Evolutionary conservation across 148 eudicot genomes (phyloP), one percentile per base, ranked within the genome.

Genomic region (Salicornia ramosissima): DNA sequence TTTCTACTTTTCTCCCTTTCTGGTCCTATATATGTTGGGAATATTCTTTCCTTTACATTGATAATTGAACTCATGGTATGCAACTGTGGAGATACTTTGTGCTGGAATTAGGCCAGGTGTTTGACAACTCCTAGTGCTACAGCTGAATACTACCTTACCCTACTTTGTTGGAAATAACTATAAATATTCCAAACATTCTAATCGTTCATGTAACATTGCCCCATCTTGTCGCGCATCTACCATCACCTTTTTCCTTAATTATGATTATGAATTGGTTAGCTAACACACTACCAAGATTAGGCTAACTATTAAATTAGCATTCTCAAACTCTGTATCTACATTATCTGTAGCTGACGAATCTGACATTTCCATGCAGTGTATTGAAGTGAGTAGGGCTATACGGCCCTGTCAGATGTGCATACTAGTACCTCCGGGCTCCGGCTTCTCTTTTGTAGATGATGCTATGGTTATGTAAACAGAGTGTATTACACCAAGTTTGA

Each of bases 311-410:
- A 22, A 7, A 26, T n/a, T 33, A 60, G 5, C n/a, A 60, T 34
- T 6, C 14, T n/a, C 11, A n/a, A 2, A 9, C 19, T 7, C 22
- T 53, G 6, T 6, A 3, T 60, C 19, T 33, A 30, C 6, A 58
- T 9, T 33, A 60, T 21, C 40, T 19, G 64, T 34, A 19, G 15
- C 53, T 60, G 65, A 70, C 10, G 22, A 25, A 55, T 22, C 21
- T 33, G 31, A 30, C 33, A 24, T 34, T 46, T 75, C 24, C 8
- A 5, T 75, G 74, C 74, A 75, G 79, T 55, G 78, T 54, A 28
- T 46, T 75, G 73, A 69, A 75, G 74, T 74, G 78, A 75, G 24
- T n/a, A 25, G 13, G 49, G 9, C 29, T 33, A 33, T 46, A 25
- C 19, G 49, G 9, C 29, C 34, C 36, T 46, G 28, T 2, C 45